Percentiles rank a stretch among this genome's conserved stretches.
These are phyloP conservation scores for Cercospora sp. DNA, from an alignment of 2,329 filamentous ascomycete genomes.

Conservation along the genomic window DNA sequence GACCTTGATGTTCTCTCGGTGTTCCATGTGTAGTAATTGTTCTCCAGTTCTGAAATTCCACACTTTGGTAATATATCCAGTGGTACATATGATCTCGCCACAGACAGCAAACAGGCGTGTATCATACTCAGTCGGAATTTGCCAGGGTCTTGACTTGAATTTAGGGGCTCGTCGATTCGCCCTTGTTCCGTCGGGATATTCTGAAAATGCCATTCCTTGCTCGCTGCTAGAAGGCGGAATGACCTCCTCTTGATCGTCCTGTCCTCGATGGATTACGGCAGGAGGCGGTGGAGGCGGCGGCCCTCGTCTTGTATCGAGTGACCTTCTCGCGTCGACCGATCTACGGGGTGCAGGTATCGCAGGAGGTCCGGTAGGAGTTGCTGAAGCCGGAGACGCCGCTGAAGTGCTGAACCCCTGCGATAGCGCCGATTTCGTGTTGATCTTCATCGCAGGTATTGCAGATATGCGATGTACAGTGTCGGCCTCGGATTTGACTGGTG, in stretches of 20 bases:
- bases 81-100: conserved; percentile 82
- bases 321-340: conserved; percentile 34
- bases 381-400: conserved; percentile 13
- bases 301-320: conserved; percentile 32
- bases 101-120: conserved; percentile 83
- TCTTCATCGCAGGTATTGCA: conserved; percentile 34
- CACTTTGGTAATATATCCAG: conserved; percentile 79
- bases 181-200: conserved; percentile 81
- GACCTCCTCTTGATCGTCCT: conserved; percentile 47
- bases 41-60: conserved; percentile 86
- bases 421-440: conserved; percentile 30
- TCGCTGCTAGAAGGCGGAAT: conserved; percentile 22
- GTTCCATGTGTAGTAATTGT: conserved; percentile 73
- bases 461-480: conserved; percentile 21
- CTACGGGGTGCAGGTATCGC: conserved; percentile 39
- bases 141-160: conserved; percentile 68
- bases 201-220: conserved; percentile 33
- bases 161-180: conserved; percentile 81
- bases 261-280: conserved; percentile 42
- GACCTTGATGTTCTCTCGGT: conserved; percentile 81
- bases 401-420: conserved; percentile 32
- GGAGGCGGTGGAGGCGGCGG: conserved; percentile 30
- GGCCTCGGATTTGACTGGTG: conserved; percentile 14
- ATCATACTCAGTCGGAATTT: conserved; percentile 84
- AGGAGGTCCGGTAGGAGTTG: conserved; percentile 29